Evolutionary conservation across 352 stramenopile species (phyloP), one percentile per base, ranked within the genome.

Genomic region (Pythium aristosporum): DNA sequence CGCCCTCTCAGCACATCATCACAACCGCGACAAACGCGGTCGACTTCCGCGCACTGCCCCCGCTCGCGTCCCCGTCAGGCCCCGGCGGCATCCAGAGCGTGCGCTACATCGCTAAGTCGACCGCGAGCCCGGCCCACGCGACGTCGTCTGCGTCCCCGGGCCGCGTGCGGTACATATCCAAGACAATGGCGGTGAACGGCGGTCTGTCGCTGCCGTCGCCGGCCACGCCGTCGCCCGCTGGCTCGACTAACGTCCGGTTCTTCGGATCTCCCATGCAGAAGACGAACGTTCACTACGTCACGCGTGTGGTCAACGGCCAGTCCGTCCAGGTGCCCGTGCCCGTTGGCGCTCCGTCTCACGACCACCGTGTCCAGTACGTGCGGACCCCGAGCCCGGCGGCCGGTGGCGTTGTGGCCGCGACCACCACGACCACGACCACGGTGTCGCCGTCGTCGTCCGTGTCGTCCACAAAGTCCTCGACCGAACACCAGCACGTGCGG

Each of bases 291-390:
- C 57, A 63, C 57, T 57, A 54, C 21, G 57, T 63, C 30, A 63
- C 57, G 21, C 57, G 57, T 42, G 36, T 63, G 20, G 37, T 63
- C 20, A 63, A 63, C 36, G 57, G 57, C 46, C 57, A 63, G 57
- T 55, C 49, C 18, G 57, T 63, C 21, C 57, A 63, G 16, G 57
- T 63, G 47, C 57, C 57, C 12, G 41, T 63, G 34, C 57, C 57
- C 1, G 57, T 42, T 11, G 57, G 57, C 36, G 57, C 21, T 12
- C 57, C 57, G 6, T 34, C 39, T 5, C 47, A 60, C 53, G 53
- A 63, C 46, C 57, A 63, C 20, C 49, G 49, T 36, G 57, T 63
- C 9, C 57, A 63, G 11, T 63, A 63, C 47, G 49, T 63, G 34
- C 49, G 37, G 37, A 10, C 50, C 43, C 12, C 55, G 10, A 18